Percentiles rank a stretch among this genome's conserved stretches.
Evolutionary conservation across 306 rosid species (phyloP).

Genomic region (Prunus fruticosa): DNA sequence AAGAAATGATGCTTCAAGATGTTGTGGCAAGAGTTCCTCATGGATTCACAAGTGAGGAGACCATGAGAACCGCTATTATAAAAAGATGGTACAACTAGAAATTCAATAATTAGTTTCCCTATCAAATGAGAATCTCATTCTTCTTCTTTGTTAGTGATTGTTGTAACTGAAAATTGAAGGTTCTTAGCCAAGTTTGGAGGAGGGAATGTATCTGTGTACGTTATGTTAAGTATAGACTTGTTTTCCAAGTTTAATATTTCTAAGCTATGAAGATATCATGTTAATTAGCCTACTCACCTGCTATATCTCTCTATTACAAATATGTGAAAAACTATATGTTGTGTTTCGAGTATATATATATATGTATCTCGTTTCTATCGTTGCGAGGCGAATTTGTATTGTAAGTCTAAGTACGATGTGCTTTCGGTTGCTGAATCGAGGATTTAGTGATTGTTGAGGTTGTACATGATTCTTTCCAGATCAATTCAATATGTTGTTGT

Average conservation of each 20-base stretch:
- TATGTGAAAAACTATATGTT: not conserved
- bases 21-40: constrained; percentile 49
- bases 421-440: too few relatives aligned
- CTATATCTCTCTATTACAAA: not conserved
- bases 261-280: not conserved
- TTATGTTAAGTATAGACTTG: not conserved
- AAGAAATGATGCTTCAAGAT: constrained; percentile 61
- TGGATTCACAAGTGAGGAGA: constrained; percentile 33
- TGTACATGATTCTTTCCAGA: too few relatives aligned
- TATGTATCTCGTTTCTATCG: too few relatives aligned
- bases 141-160: not conserved
- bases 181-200: not conserved
- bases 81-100: constrained; percentile 17
- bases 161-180: not conserved
- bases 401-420: too few relatives aligned
- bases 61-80: constrained; percentile 37
- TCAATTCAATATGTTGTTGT: too few relatives aligned
- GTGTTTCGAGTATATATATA: too few relatives aligned
- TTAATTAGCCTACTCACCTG: not conserved
- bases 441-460: too few relatives aligned
- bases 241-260: not conserved
- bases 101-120: not conserved
- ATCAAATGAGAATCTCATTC: not conserved
- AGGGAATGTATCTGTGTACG: too few relatives aligned
- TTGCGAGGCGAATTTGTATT: too few relatives aligned